Evolutionary conservation across 768 basidiomycete species (phyloP), one percentile per base, ranked within the genome.

Genomic region (Russula lepida): DNA sequence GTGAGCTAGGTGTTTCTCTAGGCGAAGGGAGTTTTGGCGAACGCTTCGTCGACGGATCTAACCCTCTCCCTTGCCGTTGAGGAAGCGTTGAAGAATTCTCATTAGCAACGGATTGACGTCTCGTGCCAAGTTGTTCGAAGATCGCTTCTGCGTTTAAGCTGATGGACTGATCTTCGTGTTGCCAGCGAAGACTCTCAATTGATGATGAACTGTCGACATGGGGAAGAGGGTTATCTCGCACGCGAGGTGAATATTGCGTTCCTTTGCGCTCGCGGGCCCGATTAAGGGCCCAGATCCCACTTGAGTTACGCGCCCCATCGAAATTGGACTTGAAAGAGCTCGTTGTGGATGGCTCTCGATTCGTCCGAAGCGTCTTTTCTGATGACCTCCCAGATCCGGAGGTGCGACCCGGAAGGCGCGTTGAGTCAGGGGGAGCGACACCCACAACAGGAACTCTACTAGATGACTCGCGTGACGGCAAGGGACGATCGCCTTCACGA

Each of bases 161-260:
- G 12, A 66, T 35, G 5, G 59, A 57, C 21, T 59, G 53, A 4
- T 35, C 54, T 39, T 55, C 57, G 25, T 56, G 35, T 12, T 41
- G 41, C 66, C 67, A 27, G 62, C 67, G 44, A 54, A 68, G 27
- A 62, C 67, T 68, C 32, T 43, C 54, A 1, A 67, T 35, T 25
- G 52, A 60, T 21, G 48, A 62, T 6, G 28, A 44, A 41, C 46
- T 67, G 25, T 50, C 64, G 25, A 50, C 53, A 65, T 58, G 57
- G 17, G 54, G 56, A 46, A 58, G 63, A 43, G 11, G 35, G 19
- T 51, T 54, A 62, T 48, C 59, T 50, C 23, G 66, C 19, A 56
- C 23, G 44, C 66, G 69, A 25, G 73, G 69, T 21, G 70, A 71
- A 9, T 58, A 67, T 1, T 70, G 71, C 35, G 68, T 71, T 2